Percentiles rank a stretch among this genome's conserved stretches.
Evolutionary conservation across 2,329 filamentous ascomycete genomes (phyloP).

Genomic region (Plectosphaerella plurivora): DNA sequence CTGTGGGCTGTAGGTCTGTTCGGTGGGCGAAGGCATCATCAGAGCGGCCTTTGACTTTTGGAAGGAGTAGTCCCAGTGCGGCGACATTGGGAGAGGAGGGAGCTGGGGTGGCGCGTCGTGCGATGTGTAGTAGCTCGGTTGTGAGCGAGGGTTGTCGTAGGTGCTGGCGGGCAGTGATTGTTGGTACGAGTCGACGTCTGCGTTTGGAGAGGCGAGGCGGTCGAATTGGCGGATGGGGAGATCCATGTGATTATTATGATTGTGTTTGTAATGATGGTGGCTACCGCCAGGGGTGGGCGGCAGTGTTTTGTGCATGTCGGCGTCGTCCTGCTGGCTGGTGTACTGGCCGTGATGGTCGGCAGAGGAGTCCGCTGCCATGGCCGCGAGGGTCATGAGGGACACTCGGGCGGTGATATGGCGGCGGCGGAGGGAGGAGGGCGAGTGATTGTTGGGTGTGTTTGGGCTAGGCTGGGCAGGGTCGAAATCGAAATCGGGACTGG

Average conservation of each 20-base stretch:
- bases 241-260: neutral
- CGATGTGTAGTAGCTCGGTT: constrained; percentile 12
- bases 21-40: constrained; percentile 19
- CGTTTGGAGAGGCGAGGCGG: constrained; percentile 11
- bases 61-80: constrained; percentile 37
- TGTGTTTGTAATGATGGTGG: too few species aligned
- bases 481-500: too few species aligned
- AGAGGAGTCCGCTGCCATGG: constrained; percentile 12
- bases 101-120: constrained; percentile 18
- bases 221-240: constrained; percentile 12
- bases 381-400: constrained; percentile 11
- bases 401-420: constrained; percentile 11
- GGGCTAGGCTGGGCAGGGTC: neutral
- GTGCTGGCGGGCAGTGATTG: constrained; percentile 4
- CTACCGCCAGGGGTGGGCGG: neutral
- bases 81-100: constrained; percentile 29
- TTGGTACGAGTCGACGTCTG: constrained; percentile 10
- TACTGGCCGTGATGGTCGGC: constrained; percentile 6
- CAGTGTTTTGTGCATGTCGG: constrained; percentile 1
- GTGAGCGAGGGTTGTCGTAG: neutral
- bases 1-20: constrained; percentile 23
- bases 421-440: constrained; percentile 1
- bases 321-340: constrained; percentile 7
- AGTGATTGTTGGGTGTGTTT: neutral
- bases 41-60: constrained; percentile 10